Base-by-base conservation (phyloP, 345 rosid genomes). In the Acer saccharum region DNA sequence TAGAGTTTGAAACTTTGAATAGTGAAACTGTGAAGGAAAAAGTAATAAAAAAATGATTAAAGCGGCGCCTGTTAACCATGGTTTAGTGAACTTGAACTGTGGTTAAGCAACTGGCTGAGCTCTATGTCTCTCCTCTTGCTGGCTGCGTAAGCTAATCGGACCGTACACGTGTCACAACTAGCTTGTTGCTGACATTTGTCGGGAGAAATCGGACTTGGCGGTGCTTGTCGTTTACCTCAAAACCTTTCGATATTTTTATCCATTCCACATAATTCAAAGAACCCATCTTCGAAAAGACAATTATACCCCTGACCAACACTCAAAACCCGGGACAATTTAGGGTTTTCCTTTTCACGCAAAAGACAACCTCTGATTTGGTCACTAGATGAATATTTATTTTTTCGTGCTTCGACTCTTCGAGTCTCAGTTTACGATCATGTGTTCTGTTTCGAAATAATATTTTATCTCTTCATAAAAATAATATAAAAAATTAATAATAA, bases 141-240 rank as follows among this genome's bases (percentile, higher is more conserved):
- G 73, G 81, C 50, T 63, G 80, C 81, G 62, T 23, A 69, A 52
- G 62, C 17, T 50, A 57, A 83, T 85, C 82, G 1, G 76, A 65
- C 87, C 89, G 87, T 87, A 81, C 90, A 89, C 88, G 87, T 87
- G 89, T 68, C 86, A 9, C 1, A 0, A 11, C 11, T 1, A 32
- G 54, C 70, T 39, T 25, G 29, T 41, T 69, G 79, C 86, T 81
- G 89, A 87, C 87, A 80, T 79, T 78, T 82, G 88, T 86, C 87
- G 89, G 88, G 68, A 55, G 82, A 55, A 79, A 23, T 78, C 79
- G 70, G 88, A 79, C 91, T 79, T 68, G 85, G 87, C 87, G 88
- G 90, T 90, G 88, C 85, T 80, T 86, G 93, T 88, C 92, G 81
- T 82, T 75, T 83, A 77, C 76, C 41, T n/a, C 23, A 72, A 72